phyloP scores from a whole-genome alignment of 1,139 yeast species.

The Ogataea hybrid region DNA sequence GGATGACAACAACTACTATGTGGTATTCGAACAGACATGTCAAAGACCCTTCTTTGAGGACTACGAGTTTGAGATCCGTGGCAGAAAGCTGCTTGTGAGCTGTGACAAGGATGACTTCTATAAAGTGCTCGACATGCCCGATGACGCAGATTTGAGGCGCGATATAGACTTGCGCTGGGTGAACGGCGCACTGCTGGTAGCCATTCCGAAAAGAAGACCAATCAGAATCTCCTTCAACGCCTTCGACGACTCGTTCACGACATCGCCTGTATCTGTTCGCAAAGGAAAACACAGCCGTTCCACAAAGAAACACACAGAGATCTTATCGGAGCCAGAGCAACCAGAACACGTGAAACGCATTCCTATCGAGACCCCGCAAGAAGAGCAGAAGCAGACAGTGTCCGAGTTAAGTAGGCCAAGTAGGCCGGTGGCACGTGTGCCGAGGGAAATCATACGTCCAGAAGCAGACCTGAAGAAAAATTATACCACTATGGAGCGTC shows the following conservation, averaged over 20 bases:
- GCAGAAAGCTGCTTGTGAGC: conserved; percentile 9
- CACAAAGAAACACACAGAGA: background rate
- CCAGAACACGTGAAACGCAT: background rate
- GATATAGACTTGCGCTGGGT: conserved; percentile 10
- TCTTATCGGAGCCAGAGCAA: no score
- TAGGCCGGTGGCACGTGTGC: no score
- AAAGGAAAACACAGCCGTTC: background rate
- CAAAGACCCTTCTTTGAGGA: conserved; percentile 8
- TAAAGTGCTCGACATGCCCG: conserved; percentile 13
- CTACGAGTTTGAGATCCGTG: conserved; percentile 12
- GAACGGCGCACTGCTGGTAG: conserved; percentile 11
- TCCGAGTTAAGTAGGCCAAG: background rate
- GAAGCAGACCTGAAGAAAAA: conserved; percentile 16
- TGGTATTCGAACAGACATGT: conserved; percentile 11
- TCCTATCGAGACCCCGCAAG: background rate
- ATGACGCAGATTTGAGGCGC: conserved; percentile 12
- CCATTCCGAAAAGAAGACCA: conserved; percentile 10
- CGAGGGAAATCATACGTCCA: background rate
- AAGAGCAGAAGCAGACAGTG: background rate
- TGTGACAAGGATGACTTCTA: conserved; percentile 11
- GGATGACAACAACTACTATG: conserved; percentile 11
- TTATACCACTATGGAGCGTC: conserved; percentile 26
- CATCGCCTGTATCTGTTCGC: background rate
- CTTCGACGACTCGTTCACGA: background rate
- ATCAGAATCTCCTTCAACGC: conserved; percentile 1